Evolutionary conservation across 208 protist species (phyloP).

Genomic region (Trypanosoma theileri): DNA sequence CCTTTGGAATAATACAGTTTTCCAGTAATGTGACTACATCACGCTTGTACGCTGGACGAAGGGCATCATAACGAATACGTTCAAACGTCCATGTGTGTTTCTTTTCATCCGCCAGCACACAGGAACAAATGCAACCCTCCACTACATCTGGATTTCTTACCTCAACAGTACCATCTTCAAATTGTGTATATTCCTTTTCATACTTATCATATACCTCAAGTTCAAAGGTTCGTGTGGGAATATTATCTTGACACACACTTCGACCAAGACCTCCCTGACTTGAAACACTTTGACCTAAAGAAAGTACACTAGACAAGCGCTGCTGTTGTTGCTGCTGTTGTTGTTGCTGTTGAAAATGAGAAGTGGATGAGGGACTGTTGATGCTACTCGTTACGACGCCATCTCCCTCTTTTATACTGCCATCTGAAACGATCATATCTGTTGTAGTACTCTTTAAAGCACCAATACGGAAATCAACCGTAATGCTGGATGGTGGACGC

Average conservation of each 20-base stretch:
- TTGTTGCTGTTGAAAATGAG: neutral
- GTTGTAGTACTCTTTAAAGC: constrained; percentile 23
- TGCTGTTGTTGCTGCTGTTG: constrained; percentile 11
- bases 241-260: constrained; percentile 10
- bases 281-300: constrained; percentile 4
- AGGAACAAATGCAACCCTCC: constrained; percentile 72
- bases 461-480: constrained; percentile 80
- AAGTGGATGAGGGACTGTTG: neutral
- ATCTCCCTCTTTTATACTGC: constrained; percentile 15
- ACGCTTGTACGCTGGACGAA: constrained; percentile 71
- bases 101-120: constrained; percentile 55
- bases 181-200: constrained; percentile 80
- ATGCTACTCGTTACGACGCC: constrained; percentile 1
- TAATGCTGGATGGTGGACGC: constrained; percentile 65
- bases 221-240: constrained; percentile 48
- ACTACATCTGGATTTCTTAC: constrained; percentile 71
- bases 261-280: constrained; percentile 1
- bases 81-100: constrained; percentile 56
- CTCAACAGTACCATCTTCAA: constrained; percentile 63
- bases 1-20: constrained; percentile 62
- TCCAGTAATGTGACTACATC: constrained; percentile 67
- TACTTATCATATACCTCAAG: constrained; percentile 85
- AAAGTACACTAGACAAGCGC: constrained; percentile 8
- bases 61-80: constrained; percentile 67
- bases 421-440: neutral